A percentile compares a stretch with the other conserved stretches of the same genome.
phyloP scores from a whole-genome alignment of 192 early-diverging fungal genomes.

The Backusella luteola region DNA sequence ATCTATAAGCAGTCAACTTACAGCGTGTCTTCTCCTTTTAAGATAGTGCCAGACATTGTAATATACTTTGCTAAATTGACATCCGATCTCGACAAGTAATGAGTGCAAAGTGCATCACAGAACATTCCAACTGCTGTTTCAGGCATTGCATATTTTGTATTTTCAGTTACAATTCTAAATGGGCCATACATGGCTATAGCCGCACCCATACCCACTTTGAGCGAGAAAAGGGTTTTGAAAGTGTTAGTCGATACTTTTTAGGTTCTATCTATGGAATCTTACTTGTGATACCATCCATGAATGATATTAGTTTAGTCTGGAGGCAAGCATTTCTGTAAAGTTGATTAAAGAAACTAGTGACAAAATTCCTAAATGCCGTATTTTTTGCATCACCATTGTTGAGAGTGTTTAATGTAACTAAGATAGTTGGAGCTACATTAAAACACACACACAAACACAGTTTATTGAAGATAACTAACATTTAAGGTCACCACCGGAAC shows the following conservation, averaged over 20 bases:
- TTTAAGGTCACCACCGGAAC: neutral
- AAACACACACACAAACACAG: neutral
- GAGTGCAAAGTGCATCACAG: slow-evolving; percentile 93
- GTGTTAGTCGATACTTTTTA: no score
- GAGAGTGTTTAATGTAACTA: neutral
- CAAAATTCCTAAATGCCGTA: neutral
- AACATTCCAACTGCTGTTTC: slow-evolving; percentile 94
- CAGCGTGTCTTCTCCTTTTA: slow-evolving; percentile 83
- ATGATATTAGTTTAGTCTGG: slow-evolving; percentile 81
- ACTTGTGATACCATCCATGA: slow-evolving; percentile 87
- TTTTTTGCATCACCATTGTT: neutral
- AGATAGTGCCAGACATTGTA: slow-evolving; percentile 74
- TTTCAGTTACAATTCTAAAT: slow-evolving; percentile 94
- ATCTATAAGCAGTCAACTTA: slow-evolving; percentile 34
- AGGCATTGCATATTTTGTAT: slow-evolving; percentile 95
- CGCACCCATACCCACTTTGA: neutral
- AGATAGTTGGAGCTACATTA: neutral
- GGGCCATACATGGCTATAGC: neutral
- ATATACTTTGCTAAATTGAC: slow-evolving; percentile 89
- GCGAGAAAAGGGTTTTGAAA: neutral
- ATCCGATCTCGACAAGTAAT: slow-evolving; percentile 91
- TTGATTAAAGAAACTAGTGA: slow-evolving; percentile 74
- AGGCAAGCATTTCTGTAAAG: slow-evolving; percentile 84
- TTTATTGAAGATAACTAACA: neutral
- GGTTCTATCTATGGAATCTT: neutral